Base-by-base conservation (phyloP, 306 rosid species). In the Inga laurina region DNA sequence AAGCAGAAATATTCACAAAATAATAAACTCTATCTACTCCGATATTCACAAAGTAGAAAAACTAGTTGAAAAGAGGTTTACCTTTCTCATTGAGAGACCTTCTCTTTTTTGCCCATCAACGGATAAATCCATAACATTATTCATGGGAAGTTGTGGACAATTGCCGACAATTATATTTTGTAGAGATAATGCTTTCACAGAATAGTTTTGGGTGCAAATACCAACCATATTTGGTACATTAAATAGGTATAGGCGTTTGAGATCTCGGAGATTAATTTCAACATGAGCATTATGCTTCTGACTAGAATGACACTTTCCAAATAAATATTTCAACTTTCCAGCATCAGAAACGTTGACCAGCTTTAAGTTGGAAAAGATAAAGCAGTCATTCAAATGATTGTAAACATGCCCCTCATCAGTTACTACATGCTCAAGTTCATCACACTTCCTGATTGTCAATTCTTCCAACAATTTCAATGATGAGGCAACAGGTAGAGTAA, bases 291-390 rank as follows among this genome's bases (percentile, higher is more conserved):
- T 73, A 45, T 66, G 72, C 21, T 68, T 54, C 15, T 82, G 52
- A 44, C 37, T 22, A 8, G 15, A 49, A 73, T 11, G 32, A 14
- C 34, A 61, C n/a, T 73, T 32, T 11, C 80, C 79, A 48, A 83
- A 83, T 19, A 83, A 7, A 72, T 49, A 78, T 37, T 70, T 83
- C 76, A 83, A 51, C 61, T 78, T 73, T 19, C 74, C 74, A 45
- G 71, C 48, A 10, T 7, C 7, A n/a, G 62, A 34, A 3, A 71
- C 9, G 10, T 8, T 77, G 2, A 83, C 13, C 49, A 8, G 11
- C 54, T 44, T 39, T 64, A 78, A 49, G 30, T 72, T 72, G 35
- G 72, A 43, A 10, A 83, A 72, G 57, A 72, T 61, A n/a, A 65
- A 14, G 27, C 27, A 19, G 12, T 21, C 51, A 45, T 45, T 76